These are phyloP conservation scores for Barnettozyma botsteinii DNA, from an alignment of 805 yeast species.

Conservation along the genomic window DNA sequence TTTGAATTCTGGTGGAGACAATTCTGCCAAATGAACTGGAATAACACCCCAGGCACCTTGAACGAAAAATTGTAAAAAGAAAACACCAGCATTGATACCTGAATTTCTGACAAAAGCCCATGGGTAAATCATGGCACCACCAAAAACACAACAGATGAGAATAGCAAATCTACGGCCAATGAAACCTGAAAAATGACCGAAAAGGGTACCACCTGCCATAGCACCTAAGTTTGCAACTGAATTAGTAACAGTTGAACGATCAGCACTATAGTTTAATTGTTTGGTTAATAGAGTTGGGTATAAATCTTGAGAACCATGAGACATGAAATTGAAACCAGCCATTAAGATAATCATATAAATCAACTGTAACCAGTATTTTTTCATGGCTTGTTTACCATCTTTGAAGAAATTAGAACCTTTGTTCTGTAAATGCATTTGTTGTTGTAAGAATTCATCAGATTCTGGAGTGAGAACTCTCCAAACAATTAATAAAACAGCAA, in stretches of 20 bases:
- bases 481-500: constrained; percentile 35
- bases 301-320: constrained; percentile 62
- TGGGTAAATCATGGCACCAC: constrained; percentile 60
- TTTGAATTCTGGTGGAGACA: constrained; percentile 57
- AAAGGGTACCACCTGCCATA: constrained; percentile 46
- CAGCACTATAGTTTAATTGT: constrained; percentile 36
- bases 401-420: constrained; percentile 29
- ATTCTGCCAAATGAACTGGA: constrained; percentile 56
- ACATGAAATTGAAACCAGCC: constrained; percentile 59
- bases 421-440: constrained; percentile 31
- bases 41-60: constrained; percentile 69
- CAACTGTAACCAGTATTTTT: constrained; percentile 52
- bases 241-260: constrained; percentile 49
- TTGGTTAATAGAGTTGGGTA: constrained; percentile 48
- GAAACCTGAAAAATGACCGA: constrained; percentile 51
- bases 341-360: constrained; percentile 51
- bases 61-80: constrained; percentile 56
- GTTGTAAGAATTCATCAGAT: constrained; percentile 45
- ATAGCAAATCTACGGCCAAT: constrained; percentile 51
- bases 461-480: constrained; percentile 43
- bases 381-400: constrained; percentile 31
- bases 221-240: constrained; percentile 57
- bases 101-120: constrained; percentile 47
- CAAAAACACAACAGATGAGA: constrained; percentile 44
- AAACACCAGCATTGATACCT: constrained; percentile 53